phyloP scores from a whole-genome alignment of 208 protist genomes.

The Entamoeba invadens region DNA sequence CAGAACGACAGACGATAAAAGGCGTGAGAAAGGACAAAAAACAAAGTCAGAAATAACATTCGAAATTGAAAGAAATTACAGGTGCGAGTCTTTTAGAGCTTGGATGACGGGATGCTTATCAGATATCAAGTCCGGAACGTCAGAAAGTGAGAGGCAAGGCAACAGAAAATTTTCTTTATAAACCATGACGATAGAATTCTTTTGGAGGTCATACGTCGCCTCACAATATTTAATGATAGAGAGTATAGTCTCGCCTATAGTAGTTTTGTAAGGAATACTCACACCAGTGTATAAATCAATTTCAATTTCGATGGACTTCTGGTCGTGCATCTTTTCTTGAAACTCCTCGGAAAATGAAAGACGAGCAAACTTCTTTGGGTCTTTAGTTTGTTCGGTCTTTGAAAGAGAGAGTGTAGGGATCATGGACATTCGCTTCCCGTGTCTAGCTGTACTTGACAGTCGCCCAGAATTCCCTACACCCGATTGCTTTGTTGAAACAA shows the following conservation, averaged over 20 bases:
- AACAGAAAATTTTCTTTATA: not conserved
- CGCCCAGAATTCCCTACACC: too few species aligned
- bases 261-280: not conserved
- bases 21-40: too few species aligned
- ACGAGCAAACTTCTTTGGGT: not conserved
- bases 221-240: not conserved
- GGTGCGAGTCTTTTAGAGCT: not conserved
- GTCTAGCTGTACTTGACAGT: too few species aligned
- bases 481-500: too few species aligned
- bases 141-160: not conserved
- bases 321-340: not conserved
- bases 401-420: not conserved
- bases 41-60: too few species aligned
- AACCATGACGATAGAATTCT: not conserved
- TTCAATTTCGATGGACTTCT: not conserved
- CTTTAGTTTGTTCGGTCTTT: not conserved
- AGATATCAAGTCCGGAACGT: not conserved
- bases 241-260: not conserved
- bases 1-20: too few species aligned
- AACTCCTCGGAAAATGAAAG: not conserved
- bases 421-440: not conserved
- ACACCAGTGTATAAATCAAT: not conserved
- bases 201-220: not conserved
- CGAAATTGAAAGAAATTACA: too few species aligned
- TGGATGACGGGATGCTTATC: not conserved